phyloP scores from a whole-genome alignment of 2,329 filamentous ascomycete genomes.

The Colletotrichum falcatum region DNA sequence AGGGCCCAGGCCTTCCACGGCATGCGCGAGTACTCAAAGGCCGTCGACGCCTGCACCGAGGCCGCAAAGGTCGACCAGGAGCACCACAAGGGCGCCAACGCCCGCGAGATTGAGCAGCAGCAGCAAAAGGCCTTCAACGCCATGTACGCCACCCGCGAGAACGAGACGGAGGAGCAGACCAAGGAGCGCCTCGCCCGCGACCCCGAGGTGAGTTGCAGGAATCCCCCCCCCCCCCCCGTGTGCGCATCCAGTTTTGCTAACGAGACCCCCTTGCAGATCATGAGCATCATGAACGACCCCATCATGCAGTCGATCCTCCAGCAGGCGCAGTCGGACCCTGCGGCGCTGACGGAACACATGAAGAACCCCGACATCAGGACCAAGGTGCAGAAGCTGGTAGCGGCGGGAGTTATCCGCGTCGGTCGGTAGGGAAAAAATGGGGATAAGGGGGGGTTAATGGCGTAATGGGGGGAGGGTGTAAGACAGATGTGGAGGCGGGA shows the following conservation, averaged over 20 bases:
- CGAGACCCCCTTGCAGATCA: slow-evolving; percentile 69
- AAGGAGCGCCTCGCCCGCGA: slow-evolving; percentile 90
- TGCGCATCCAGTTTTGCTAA: slow-evolving; percentile 3
- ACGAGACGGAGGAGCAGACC: slow-evolving; percentile 96
- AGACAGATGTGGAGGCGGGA: neutral
- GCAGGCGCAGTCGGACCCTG: slow-evolving; percentile 93
- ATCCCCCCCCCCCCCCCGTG: neutral
- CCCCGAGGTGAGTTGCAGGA: slow-evolving; percentile 81
- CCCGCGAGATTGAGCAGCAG: slow-evolving; percentile 92
- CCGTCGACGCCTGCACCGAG: slow-evolving; percentile 87
- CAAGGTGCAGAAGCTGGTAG: slow-evolving; percentile 95
- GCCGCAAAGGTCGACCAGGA: slow-evolving; percentile 82
- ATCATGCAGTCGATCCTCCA: slow-evolving; percentile 98
- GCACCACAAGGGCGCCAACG: slow-evolving; percentile 77
- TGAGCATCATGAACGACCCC: slow-evolving; percentile 91
- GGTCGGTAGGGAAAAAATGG: slow-evolving; percentile 59
- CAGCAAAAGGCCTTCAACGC: slow-evolving; percentile 91
- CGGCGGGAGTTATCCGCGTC: slow-evolving; percentile 89
- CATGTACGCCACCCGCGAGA: slow-evolving; percentile 91
- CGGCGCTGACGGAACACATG: slow-evolving; percentile 96
- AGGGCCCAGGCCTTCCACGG: slow-evolving; percentile 96
- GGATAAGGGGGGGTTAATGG: too few relatives aligned
- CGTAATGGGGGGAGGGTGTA: slow-evolving; percentile 7
- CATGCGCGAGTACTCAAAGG: slow-evolving; percentile 98
- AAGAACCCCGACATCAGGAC: slow-evolving; percentile 85